phyloP scores from a whole-genome alignment of 2,329 filamentous ascomycete genomes.

The Hansfordia pulvinata region DNA sequence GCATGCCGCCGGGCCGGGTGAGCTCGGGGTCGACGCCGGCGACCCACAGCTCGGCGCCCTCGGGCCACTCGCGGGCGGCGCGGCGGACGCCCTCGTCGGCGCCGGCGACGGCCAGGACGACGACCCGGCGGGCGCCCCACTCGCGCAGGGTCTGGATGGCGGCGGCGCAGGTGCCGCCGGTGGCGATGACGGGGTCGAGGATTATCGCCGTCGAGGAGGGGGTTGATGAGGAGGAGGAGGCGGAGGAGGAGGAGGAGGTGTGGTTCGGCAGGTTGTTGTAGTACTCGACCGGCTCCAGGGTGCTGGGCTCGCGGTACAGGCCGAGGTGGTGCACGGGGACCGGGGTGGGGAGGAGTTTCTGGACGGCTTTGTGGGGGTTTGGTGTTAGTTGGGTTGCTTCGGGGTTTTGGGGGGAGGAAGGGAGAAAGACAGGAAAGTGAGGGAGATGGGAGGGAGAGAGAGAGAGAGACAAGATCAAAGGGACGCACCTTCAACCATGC shows the following conservation, averaged over 20 bases:
- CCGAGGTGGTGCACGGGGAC: constrained; percentile 88
- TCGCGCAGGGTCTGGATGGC: constrained; percentile 82
- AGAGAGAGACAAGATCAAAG: not conserved
- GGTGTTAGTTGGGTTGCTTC: constrained; percentile 6
- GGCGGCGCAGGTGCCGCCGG: constrained; percentile 76
- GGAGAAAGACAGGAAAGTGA: not conserved
- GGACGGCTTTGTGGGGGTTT: constrained; percentile 42
- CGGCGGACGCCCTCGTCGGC: constrained; percentile 55
- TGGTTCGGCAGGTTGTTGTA: constrained; percentile 93
- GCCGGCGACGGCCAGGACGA: constrained; percentile 64
- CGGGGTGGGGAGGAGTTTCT: constrained; percentile 66
- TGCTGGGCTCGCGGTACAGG: constrained; percentile 81
- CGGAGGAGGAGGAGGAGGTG: constrained; percentile 21
- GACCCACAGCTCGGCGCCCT: constrained; percentile 67
- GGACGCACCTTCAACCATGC: constrained; percentile 68
- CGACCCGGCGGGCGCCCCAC: constrained; percentile 76
- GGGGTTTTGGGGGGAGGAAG: not conserved
- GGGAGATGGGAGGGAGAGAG: not conserved
- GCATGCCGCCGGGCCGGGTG: constrained; percentile 74
- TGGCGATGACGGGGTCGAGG: constrained; percentile 87
- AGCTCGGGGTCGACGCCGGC: constrained; percentile 65
- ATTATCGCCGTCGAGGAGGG: no score
- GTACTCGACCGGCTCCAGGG: constrained; percentile 85
- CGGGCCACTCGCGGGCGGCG: constrained; percentile 67
- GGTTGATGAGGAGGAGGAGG: no score